Conservation (phyloP, 169 alveolate genomes). For the Eimeria sp. region DNA sequence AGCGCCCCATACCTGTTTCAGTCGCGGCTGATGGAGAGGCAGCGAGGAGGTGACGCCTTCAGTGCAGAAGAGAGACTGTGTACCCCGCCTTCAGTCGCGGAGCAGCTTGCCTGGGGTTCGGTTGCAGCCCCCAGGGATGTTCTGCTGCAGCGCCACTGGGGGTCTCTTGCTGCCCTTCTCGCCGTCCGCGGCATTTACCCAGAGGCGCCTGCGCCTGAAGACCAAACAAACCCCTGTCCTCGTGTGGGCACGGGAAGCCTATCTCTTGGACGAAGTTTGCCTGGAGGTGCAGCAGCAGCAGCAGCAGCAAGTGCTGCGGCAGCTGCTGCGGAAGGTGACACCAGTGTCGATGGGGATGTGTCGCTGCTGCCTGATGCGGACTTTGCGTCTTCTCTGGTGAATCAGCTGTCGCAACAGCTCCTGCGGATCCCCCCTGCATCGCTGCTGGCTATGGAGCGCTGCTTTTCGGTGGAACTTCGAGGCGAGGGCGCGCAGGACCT, state of each 20-base stretch:
- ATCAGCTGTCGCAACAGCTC: conserved; percentile 73
- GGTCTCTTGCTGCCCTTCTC: conserved; percentile 20
- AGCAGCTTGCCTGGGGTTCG: conserved; percentile 21
- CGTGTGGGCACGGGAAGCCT: conserved; percentile 20
- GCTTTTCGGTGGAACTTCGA: conserved; percentile 65
- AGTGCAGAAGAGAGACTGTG: conserved; percentile 29
- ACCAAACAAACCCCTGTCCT: conserved; percentile 10
- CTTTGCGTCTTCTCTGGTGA: conserved; percentile 4
- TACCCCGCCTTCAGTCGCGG: background rate
- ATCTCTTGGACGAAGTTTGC: conserved; percentile 40
- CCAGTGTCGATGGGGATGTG: conserved; percentile 24
- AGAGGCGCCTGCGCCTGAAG: background rate
- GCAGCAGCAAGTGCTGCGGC: conserved; percentile 39
- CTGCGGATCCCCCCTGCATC: conserved; percentile 36
- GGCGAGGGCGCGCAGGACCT: conserved; percentile 83
- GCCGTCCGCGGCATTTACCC: background rate
- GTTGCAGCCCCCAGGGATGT: conserved; percentile 34
- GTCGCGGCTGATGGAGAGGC: conserved; percentile 14
- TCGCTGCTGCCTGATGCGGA: conserved; percentile 12
- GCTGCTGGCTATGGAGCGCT: conserved; percentile 56
- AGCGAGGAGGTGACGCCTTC: conserved; percentile 27
- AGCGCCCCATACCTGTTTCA: conserved; percentile 7
- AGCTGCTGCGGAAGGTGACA: background rate
- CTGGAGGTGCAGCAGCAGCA: background rate
- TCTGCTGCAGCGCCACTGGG: conserved; percentile 62